Percentiles rank a stretch among this genome's conserved stretches.
These are phyloP conservation scores for Cryomyces minteri DNA, from an alignment of 495 filamentous ascomycete genomes.

Conservation along the genomic window DNA sequence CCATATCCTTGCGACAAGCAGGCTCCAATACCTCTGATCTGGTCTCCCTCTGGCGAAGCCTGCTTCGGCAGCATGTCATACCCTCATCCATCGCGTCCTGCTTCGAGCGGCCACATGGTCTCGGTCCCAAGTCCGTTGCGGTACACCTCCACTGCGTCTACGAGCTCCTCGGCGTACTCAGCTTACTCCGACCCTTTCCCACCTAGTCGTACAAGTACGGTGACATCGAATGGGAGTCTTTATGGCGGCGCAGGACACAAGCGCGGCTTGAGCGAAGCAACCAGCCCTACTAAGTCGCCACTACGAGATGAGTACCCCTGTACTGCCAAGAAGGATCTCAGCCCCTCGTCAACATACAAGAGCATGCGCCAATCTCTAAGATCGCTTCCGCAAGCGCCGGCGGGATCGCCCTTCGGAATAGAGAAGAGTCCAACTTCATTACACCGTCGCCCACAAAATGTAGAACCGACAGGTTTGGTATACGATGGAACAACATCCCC, in stretches of 20 bases:
- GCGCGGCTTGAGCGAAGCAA: constrained; percentile 59
- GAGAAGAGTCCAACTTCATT: constrained; percentile 6
- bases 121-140: constrained; percentile 41
- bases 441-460: constrained; percentile 12
- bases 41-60: neutral
- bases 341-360: constrained; percentile 41
- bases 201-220: constrained; percentile 53
- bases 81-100: neutral
- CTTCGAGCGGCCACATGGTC: constrained; percentile 40
- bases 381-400: constrained; percentile 53
- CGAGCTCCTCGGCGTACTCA: constrained; percentile 61
- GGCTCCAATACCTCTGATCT: no score
- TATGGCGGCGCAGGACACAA: constrained; percentile 37
- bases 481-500: constrained; percentile 1
- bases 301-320: constrained; percentile 23
- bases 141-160: constrained; percentile 63
- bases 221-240: constrained; percentile 48
- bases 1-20: no score
- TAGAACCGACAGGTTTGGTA: constrained; percentile 2
- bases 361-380: constrained; percentile 58
- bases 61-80: neutral
- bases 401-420: constrained; percentile 22
- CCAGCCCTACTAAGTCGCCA: constrained; percentile 24
- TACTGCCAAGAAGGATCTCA: constrained; percentile 20
- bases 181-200: constrained; percentile 44